A percentile compares a stretch with the other conserved stretches of the same genome.
Evolutionary conservation across 129 eudicot species (phyloP).

Genomic region (Lactuca saligna): DNA sequence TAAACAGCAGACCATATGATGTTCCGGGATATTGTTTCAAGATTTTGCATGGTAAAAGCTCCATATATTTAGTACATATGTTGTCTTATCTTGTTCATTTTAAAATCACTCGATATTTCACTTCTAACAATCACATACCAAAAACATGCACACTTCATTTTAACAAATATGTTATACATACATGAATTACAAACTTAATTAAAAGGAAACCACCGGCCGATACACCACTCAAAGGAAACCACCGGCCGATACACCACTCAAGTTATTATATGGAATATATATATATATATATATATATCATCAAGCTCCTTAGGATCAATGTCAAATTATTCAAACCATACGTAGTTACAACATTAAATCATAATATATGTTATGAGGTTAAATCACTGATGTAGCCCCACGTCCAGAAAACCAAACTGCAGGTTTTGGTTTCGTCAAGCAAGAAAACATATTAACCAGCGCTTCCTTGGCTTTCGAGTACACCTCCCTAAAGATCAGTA

Average conservation of each 20-base stretch:
- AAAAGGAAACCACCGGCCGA: neutral
- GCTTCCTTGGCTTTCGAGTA: neutral
- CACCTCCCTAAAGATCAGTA: neutral
- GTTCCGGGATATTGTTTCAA: no score
- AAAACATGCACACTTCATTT: no score
- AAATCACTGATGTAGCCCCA: neutral
- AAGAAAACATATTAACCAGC: neutral
- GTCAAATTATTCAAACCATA: constrained; percentile 7
- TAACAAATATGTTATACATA: neutral
- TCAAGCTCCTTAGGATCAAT: neutral
- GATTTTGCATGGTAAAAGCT: no score
- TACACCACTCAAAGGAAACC: neutral
- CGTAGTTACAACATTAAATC: neutral
- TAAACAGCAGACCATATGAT: no score
- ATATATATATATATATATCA: neutral
- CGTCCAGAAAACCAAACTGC: constrained; percentile 20
- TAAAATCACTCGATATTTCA: no score
- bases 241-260: neutral
- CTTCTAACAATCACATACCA: no score
- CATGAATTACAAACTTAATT: neutral
- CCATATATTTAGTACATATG: no score
- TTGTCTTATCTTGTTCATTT: no score
- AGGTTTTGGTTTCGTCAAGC: neutral
- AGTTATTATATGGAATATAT: constrained; percentile 1
- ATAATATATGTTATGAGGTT: neutral